These are phyloP conservation scores for Tricholomella constricta DNA, from an alignment of 768 basidiomycete genomes.

Conservation along the genomic window DNA sequence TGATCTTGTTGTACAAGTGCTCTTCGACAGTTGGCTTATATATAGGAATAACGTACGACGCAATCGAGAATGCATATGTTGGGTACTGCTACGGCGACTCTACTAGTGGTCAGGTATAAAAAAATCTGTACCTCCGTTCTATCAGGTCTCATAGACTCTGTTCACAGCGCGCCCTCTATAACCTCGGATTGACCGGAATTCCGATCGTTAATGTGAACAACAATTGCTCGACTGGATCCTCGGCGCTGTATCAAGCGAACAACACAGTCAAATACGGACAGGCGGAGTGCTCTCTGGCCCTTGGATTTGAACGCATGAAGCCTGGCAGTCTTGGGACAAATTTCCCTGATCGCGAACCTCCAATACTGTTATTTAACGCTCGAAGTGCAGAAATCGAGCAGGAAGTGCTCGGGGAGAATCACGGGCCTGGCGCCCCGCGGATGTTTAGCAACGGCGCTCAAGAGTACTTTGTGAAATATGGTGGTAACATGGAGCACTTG, in stretches of 20 bases:
- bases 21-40: background rate
- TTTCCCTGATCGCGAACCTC: slow-evolving; percentile 57
- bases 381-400: slow-evolving; percentile 51
- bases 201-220: slow-evolving; percentile 89
- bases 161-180: slow-evolving; percentile 71
- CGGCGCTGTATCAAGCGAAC: slow-evolving; percentile 76
- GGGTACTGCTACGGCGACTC: slow-evolving; percentile 84
- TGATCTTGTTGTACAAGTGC: too few relatives aligned
- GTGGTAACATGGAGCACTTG: slow-evolving; percentile 64
- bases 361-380: slow-evolving; percentile 46
- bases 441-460: slow-evolving; percentile 76
- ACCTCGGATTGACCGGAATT: slow-evolving; percentile 80
- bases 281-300: slow-evolving; percentile 74
- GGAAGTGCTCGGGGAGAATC: slow-evolving; percentile 55
- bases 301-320: slow-evolving; percentile 86
- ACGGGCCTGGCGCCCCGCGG: slow-evolving; percentile 69
- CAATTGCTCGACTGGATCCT: slow-evolving; percentile 82
- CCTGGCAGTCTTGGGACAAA: slow-evolving; percentile 71
- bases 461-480: slow-evolving; percentile 79
- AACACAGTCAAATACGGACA: slow-evolving; percentile 69
- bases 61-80: slow-evolving; percentile 69
- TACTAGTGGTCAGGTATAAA: slow-evolving; percentile 65
- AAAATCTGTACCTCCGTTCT: background rate
- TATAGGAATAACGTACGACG: slow-evolving; percentile 81
- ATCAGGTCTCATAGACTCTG: background rate